phyloP scores from a whole-genome alignment of 305 asterid species.

The Plantago lanceolata region DNA sequence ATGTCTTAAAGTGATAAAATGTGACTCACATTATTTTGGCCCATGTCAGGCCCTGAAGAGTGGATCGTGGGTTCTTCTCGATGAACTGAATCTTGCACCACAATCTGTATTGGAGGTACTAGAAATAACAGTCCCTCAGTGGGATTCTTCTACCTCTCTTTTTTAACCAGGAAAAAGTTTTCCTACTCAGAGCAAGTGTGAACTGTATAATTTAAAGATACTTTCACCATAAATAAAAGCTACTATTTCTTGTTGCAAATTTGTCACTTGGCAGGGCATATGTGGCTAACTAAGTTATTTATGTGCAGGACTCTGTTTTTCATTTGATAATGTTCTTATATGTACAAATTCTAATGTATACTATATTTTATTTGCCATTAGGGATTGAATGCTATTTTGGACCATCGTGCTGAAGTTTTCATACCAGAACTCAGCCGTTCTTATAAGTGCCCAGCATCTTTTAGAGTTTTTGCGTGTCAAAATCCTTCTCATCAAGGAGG shows the following conservation, averaged over 20 bases:
- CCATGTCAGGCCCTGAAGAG: slow-evolving; percentile 77
- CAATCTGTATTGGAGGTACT: slow-evolving; percentile 95
- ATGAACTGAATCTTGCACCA: slow-evolving; percentile 98
- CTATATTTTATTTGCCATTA: slow-evolving; percentile 23
- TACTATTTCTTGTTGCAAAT: not conserved
- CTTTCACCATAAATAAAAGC: not conserved
- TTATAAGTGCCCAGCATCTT: slow-evolving; percentile 82
- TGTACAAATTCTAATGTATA: slow-evolving; percentile 6
- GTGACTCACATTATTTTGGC: slow-evolving; percentile 19
- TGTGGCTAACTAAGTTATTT: slow-evolving; percentile 1
- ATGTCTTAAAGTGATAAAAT: slow-evolving; percentile 5
- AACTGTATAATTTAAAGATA: not conserved
- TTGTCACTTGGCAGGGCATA: not conserved
- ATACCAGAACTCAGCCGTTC: slow-evolving; percentile 88
- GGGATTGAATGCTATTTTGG: slow-evolving; percentile 97
- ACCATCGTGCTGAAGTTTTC: slow-evolving; percentile 97
- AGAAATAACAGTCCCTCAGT: not conserved
- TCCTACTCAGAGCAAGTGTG: not conserved
- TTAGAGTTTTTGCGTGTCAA: slow-evolving; percentile 95
- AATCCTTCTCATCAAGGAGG: slow-evolving; percentile 97
- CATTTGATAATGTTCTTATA: slow-evolving; percentile 8
- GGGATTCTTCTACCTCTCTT: no score
- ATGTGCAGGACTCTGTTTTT: slow-evolving; percentile 20
- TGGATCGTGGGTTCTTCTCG: slow-evolving; percentile 97
- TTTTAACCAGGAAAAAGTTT: no score